Evolutionary conservation across 495 filamentous ascomycete species (phyloP), one percentile per base, ranked within the genome.

Genomic region (Letharia lupina): DNA sequence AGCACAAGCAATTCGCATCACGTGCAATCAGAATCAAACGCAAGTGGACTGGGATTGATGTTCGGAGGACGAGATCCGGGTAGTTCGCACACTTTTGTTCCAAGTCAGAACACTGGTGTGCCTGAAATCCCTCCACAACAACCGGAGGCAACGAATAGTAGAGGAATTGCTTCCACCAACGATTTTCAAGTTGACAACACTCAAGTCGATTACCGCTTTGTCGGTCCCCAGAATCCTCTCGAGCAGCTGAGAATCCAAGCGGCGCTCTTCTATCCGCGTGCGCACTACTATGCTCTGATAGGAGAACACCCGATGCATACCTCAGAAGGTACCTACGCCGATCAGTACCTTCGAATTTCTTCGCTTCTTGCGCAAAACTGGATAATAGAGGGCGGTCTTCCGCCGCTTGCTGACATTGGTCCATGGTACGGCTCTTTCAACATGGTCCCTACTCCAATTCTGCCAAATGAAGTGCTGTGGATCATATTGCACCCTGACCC

Each of bases 231-330:
- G 13, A 66, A n/a, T 7, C 37, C 23, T 9, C 31, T 9, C 15
- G 58, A 66, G 45, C 35, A 62, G 16, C 23, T 48, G n/a, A 61
- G 44, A 8, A 56, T 66, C 45, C 60, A 66, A 56, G 39, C 39
- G 9, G 64, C 64, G 44, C 47, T 66, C n/a, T 41, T 62, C 9
- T 52, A 41, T 16, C 60, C 58, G 13, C 11, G 15, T 15, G 11
- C 31, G 10, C 44, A 66, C 28, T 66, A 61, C 23, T 37, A 18
- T 2, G 11, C 28, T 13, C 31, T 35, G 15, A 31, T 52, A 16
- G 35, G 44, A 7, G 40, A 33, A 44, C 4, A 18, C n/a, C 37
- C 59, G 20, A 58, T 59, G 13, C 13, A 11, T 9, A 61, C 28
- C 12, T 18, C 45, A 0, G 39, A 52, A 20, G 20, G 45, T 6